These are phyloP conservation scores for Periconia sp. DNA, from an alignment of 2,329 filamentous ascomycete species.

Conservation along the genomic window DNA sequence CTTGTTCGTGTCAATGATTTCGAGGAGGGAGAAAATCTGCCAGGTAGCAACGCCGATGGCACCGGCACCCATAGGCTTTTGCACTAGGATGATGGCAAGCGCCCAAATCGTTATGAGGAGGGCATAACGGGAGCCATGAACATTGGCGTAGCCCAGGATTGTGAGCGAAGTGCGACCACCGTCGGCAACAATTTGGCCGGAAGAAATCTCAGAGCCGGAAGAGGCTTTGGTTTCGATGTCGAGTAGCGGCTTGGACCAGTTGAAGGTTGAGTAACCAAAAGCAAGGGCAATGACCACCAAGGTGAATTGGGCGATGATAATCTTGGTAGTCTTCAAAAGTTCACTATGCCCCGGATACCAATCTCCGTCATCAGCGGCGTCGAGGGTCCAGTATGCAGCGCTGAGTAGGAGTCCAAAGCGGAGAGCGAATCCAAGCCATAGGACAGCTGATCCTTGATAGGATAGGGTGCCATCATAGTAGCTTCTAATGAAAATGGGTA, in stretches of 20 bases:
- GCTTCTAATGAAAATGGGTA: slow-evolving; percentile 78
- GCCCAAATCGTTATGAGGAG: slow-evolving; percentile 81
- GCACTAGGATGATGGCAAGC: slow-evolving; percentile 76
- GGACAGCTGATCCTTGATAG: slow-evolving; percentile 82
- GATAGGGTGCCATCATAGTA: slow-evolving; percentile 84
- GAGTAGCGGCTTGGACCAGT: slow-evolving; percentile 85
- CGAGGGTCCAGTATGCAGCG: slow-evolving; percentile 85
- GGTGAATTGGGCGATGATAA: slow-evolving; percentile 79
- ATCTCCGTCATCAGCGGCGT: slow-evolving; percentile 83
- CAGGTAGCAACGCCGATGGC: slow-evolving; percentile 82
- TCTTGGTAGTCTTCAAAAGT: slow-evolving; percentile 73
- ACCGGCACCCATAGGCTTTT: slow-evolving; percentile 93
- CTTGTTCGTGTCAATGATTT: slow-evolving; percentile 67
- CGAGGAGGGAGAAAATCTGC: slow-evolving; percentile 81
- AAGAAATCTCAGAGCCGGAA: slow-evolving; percentile 22
- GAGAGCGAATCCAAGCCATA: slow-evolving; percentile 84
- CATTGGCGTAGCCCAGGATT: slow-evolving; percentile 89
- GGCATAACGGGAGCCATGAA: slow-evolving; percentile 90
- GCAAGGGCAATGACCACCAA: slow-evolving; percentile 81
- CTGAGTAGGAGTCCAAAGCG: slow-evolving; percentile 76
- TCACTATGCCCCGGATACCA: slow-evolving; percentile 68
- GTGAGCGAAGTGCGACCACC: slow-evolving; percentile 61
- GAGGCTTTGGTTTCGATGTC: slow-evolving; percentile 63
- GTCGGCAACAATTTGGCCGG: slow-evolving; percentile 45
- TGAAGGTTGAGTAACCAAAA: slow-evolving; percentile 83